Percentiles rank a stretch among this genome's conserved stretches.
These are phyloP conservation scores for Lipomyces kockii DNA, from an alignment of 805 yeast species.

Conservation along the genomic window DNA sequence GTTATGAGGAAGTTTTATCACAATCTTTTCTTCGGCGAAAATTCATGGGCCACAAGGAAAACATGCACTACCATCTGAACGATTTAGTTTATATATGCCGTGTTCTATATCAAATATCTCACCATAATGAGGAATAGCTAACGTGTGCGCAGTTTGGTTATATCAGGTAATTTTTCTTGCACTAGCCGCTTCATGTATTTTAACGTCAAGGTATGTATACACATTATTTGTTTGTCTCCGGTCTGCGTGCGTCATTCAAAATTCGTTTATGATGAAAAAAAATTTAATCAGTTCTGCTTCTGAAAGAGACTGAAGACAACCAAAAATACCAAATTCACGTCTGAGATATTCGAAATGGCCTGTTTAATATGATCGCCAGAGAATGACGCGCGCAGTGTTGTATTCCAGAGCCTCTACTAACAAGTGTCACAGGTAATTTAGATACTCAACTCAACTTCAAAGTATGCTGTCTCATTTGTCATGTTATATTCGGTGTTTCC, in stretches of 20 bases:
- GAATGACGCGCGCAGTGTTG: neutral
- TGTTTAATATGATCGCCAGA: neutral
- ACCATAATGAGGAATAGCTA: neutral
- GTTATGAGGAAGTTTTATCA: conserved; percentile 41
- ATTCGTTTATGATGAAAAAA: conserved; percentile 61
- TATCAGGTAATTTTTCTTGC: neutral
- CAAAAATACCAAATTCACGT: conserved; percentile 25
- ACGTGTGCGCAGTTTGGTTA: neutral
- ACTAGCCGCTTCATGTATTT: neutral
- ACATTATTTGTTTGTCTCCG: neutral
- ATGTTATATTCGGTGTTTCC: too few species aligned
- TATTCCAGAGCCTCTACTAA: neutral
- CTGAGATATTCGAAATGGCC: conserved; percentile 7
- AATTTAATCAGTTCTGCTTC: conserved; percentile 93
- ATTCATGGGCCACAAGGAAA: conserved; percentile 75
- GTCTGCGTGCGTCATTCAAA: conserved; percentile 37
- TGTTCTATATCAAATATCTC: neutral
- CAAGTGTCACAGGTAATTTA: neutral
- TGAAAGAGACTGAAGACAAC: conserved; percentile 58
- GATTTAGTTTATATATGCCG: conserved; percentile 14
- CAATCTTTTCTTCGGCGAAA: conserved; percentile 47
- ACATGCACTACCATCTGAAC: conserved; percentile 99
- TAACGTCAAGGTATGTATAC: neutral
- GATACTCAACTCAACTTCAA: neutral
- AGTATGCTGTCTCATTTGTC: neutral